Evolutionary conservation across 2,329 filamentous ascomycete genomes (phyloP), one percentile per base, ranked within the genome.

Genomic region (Microdochium paspali): DNA sequence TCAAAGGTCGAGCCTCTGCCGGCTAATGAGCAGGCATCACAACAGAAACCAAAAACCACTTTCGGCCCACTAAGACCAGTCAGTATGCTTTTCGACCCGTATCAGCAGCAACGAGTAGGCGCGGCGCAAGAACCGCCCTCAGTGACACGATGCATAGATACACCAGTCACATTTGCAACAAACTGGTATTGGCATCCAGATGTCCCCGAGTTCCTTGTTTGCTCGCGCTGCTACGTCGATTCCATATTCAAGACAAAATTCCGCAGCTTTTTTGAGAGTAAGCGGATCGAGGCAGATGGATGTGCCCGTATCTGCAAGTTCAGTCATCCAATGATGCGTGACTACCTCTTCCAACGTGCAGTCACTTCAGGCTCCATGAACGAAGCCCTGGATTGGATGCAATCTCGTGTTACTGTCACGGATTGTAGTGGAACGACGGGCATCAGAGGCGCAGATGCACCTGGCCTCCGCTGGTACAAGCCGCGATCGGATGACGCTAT

Each of bases 171-270:
- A 0, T 61, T 62, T 15, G 42, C 57, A 0, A 60, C 66, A 5
- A 58, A 64, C 12, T 71, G 68, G 67, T 66, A 68, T 51, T 55
- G 54, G 3, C 65, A 71, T 32, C 49, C 59, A 0, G 47, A 51
- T 1, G 61, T 59, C 1, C 62, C 65, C 0, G 53, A 58, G 2
- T 69, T 62, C 23, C 48, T 62, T 3, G 56, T 72, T 28, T 74
- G 70, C 51, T 68, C 67, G 2, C 55, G 60, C 21, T 74, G 71
- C 51, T 65, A 70, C 28, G 58, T 61, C 5, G 64, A 68, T 25
- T 47, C 68, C 48, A 62, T 73, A 12, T 49, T 58, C 21, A 21
- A 46, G 0, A 68, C 65, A 0, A 42, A 35, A 0, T 58, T 71
- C 3, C 55, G 57, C 0, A 18, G 45, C 0, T 46, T 58, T 0